Conservation (phyloP, 108 stramenopile genomes). For the Nitzschia sp. region DNA sequence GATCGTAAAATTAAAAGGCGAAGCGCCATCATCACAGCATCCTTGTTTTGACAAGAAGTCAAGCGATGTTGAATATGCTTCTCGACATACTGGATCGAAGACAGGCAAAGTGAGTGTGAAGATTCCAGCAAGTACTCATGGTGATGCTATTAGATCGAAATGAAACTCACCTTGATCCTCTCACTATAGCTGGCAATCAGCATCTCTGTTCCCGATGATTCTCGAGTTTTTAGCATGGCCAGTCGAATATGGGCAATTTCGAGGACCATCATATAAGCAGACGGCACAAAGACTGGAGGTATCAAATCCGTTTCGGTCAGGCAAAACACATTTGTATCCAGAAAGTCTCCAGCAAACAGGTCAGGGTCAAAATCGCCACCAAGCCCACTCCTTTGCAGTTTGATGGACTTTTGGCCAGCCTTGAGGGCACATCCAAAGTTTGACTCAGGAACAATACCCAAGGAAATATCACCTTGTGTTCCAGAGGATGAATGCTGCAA, state of each 20-base stretch:
- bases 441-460: constrained; percentile 36
- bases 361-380: constrained; percentile 19
- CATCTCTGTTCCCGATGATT: no score
- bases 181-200: no score
- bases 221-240: background rate
- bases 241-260: constrained; percentile 22
- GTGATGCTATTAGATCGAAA: no score
- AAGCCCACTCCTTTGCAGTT: constrained; percentile 10
- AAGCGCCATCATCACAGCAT: constrained; percentile 37
- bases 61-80: constrained; percentile 24
- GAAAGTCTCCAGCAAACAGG: constrained; percentile 21
- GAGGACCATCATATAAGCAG: constrained; percentile 22
- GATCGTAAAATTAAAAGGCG: constrained; percentile 30
- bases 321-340: constrained; percentile 19
- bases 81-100: constrained; percentile 18
- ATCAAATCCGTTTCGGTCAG: constrained; percentile 34
- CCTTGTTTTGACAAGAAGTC: constrained; percentile 22
- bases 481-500: constrained; percentile 32
- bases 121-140: no score
- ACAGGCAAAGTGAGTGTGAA: no score
- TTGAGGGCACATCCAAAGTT: constrained; percentile 31
- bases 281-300: constrained; percentile 35
- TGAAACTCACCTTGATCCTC: no score
- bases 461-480: constrained; percentile 27
- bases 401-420: constrained; percentile 30